A percentile compares a stretch with the other conserved stretches of the same genome.
These are phyloP conservation scores for Microsporum ferrugineum DNA, from an alignment of 2,329 filamentous ascomycete species.

Conservation along the genomic window DNA sequence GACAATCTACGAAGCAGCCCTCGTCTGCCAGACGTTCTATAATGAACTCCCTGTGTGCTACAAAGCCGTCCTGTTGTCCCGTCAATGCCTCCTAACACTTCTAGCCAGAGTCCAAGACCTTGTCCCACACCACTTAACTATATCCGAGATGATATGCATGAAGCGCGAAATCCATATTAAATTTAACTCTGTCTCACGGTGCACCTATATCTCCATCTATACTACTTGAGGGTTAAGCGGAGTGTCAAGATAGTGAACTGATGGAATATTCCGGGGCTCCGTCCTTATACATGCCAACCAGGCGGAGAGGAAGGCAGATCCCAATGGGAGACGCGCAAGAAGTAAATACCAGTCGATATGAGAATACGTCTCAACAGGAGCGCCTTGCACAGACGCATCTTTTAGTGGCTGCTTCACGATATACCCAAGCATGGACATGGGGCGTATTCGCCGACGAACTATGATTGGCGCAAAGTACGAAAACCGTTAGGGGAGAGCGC, in stretches of 20 bases:
- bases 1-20: background rate
- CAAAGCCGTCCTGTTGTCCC: background rate
- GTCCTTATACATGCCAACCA: background rate
- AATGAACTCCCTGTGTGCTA: background rate
- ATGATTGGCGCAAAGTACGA: background rate
- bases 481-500: slow-evolving; percentile 1
- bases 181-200: slow-evolving; percentile 9
- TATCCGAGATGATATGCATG: slow-evolving; percentile 6
- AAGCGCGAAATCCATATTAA: slow-evolving; percentile 7
- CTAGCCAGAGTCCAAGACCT: background rate
- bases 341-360: slow-evolving; percentile 2
- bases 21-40: background rate
- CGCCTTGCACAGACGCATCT: background rate
- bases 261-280: background rate
- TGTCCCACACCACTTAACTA: background rate
- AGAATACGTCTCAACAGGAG: background rate
- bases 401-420: background rate
- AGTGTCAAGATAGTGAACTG: background rate
- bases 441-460: background rate
- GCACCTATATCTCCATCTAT: slow-evolving; percentile 1
- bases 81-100: background rate
- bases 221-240: background rate
- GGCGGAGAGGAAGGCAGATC: background rate
- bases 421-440: background rate
- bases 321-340: background rate